phyloP scores from a whole-genome alignment of 768 basidiomycete species.

The Mycena epipterygia region DNA sequence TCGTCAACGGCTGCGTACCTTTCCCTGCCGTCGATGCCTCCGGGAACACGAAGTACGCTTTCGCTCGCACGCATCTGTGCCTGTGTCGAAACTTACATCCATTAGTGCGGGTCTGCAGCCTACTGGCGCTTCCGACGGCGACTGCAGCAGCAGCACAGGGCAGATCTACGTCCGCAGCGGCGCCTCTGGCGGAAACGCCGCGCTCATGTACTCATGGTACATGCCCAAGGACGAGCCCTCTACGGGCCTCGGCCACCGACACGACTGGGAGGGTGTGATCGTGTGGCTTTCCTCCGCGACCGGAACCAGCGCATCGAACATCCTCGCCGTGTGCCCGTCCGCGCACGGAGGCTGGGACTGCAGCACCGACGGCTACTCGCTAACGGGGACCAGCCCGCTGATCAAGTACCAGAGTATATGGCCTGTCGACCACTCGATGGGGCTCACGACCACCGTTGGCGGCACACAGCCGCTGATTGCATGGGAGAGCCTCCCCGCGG shows the following conservation, averaged over 20 bases:
- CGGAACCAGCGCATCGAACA: conserved; percentile 17
- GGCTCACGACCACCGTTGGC: conserved; percentile 18
- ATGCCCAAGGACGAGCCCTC: conserved; percentile 21
- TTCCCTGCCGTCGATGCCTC: conserved; percentile 23
- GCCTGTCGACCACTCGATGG: conserved; percentile 21
- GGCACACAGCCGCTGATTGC: conserved; percentile 23
- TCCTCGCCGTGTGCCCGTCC: conserved; percentile 26
- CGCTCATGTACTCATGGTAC: conserved; percentile 20
- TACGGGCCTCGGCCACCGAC: conserved; percentile 2
- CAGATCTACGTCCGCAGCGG: conserved; percentile 27
- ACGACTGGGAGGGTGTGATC: conserved; percentile 23
- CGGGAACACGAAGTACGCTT: conserved; percentile 13
- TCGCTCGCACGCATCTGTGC: neutral
- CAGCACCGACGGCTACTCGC: conserved; percentile 17
- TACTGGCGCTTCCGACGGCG: conserved; percentile 6
- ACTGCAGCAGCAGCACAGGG: conserved; percentile 20
- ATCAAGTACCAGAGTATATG: conserved; percentile 17
- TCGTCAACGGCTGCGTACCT: conserved; percentile 22
- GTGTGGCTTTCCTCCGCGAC: conserved; percentile 15
- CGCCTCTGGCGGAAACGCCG: conserved; percentile 3
- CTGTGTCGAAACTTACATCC: neutral
- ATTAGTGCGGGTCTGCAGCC: conserved; percentile 16
- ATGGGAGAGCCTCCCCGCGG: conserved; percentile 21
- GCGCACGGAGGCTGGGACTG: conserved; percentile 23
- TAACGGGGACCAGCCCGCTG: conserved; percentile 20